Percentiles rank a stretch among this genome's conserved stretches.
Conservation (phyloP, 2,329 filamentous ascomycete genomes). For the Aureobasidium pullulans region DNA sequence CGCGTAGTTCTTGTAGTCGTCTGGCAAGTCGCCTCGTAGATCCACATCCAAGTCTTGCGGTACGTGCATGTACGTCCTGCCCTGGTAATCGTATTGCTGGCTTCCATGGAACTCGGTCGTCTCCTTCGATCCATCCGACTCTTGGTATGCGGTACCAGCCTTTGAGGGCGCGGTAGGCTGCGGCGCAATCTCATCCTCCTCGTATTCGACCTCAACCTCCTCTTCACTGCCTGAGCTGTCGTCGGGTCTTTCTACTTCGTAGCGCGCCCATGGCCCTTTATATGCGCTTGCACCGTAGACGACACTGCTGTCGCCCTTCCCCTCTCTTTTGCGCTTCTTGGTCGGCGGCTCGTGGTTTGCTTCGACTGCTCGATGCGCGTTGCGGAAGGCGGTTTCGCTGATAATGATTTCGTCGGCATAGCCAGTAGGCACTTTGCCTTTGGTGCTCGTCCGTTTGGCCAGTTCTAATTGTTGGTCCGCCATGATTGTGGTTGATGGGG, state of each 20-base stretch:
- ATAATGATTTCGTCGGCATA: conserved; percentile 81
- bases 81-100: conserved; percentile 84
- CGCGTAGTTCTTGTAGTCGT: conserved; percentile 79
- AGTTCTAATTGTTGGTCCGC: conserved; percentile 15
- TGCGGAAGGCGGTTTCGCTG: conserved; percentile 83
- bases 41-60: conserved; percentile 85
- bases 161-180: conserved; percentile 54
- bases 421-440: conserved; percentile 57
- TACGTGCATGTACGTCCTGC: conserved; percentile 94
- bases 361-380: conserved; percentile 74
- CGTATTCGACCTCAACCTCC: conserved; percentile 63
- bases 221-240: conserved; percentile 63
- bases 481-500: not conserved
- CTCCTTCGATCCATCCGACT: conserved; percentile 50
- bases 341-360: conserved; percentile 45
- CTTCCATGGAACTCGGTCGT: conserved; percentile 81
- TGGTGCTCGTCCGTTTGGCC: conserved; percentile 25
- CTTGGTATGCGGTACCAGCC: conserved; percentile 43
- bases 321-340: conserved; percentile 76
- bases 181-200: conserved; percentile 62
- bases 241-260: conserved; percentile 64
- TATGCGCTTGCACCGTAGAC: conserved; percentile 85
- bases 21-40: conserved; percentile 64
- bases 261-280: conserved; percentile 89
- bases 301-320: conserved; percentile 74